These are phyloP conservation scores for Fusarium fracticaudum DNA, from an alignment of 2,329 filamentous ascomycete species.

Conservation along the genomic window DNA sequence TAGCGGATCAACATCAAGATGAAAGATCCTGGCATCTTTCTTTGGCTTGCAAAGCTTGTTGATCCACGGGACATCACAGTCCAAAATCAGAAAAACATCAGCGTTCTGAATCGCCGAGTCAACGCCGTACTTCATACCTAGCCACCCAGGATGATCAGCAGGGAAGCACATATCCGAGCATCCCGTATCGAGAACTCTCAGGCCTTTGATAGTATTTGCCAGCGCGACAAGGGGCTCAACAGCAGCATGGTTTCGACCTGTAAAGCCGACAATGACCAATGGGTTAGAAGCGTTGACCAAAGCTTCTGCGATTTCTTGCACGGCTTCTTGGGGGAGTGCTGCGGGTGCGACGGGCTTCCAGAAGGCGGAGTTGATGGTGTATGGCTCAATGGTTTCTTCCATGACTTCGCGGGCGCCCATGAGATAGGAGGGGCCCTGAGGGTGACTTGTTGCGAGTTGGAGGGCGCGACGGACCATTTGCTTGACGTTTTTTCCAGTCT, in stretches of 20 bases:
- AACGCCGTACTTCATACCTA: constrained; percentile 20
- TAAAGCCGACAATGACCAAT: constrained; percentile 19
- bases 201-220: not conserved
- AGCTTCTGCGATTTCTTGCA: not conserved
- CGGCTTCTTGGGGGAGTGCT: not conserved
- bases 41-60: constrained; percentile 4
- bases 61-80: constrained; percentile 30
- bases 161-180: constrained; percentile 28
- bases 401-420: constrained; percentile 42
- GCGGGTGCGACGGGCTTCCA: not conserved
- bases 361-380: not conserved
- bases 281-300: not conserved
- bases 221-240: constrained; percentile 7
- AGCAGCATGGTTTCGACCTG: not conserved
- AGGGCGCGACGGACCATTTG: constrained; percentile 23
- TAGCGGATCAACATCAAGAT: constrained; percentile 21
- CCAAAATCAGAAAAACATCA: constrained; percentile 14
- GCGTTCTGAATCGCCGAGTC: constrained; percentile 3
- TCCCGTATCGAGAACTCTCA: constrained; percentile 20
- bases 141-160: constrained; percentile 14
- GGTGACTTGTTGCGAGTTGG: constrained; percentile 39
- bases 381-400: constrained; percentile 32
- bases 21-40: constrained; percentile 1
- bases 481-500: not conserved
- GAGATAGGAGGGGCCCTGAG: constrained; percentile 41